Base-by-base conservation (phyloP, 2,329 filamentous ascomycete species). In the Calonectria pseudoreteaudii region DNA sequence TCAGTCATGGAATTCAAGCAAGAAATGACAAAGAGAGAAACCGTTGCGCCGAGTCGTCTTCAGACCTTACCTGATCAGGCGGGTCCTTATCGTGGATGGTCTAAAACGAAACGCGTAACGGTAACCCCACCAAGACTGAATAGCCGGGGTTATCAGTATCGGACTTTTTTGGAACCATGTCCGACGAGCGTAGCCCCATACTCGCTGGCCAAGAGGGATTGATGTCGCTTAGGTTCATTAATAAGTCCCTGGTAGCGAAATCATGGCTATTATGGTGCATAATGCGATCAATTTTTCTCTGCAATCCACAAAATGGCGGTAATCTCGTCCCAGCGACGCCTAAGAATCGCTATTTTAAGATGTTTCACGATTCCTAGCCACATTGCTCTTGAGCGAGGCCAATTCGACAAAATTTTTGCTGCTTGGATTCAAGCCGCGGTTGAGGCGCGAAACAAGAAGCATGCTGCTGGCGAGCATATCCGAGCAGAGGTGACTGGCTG, bases 361-460 rank as follows among this genome's bases (percentile, higher is more conserved):
- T 62, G 56, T 18, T 62, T 62, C 34, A 62, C 56, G 8, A 62
- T 62, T n/a, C 56, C 56, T 62, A 11, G 20, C 23, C 56, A 41
- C 4, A 62, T 62, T 41, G 56, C 56, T 20, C 31, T 18, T 16
- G 56, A 62, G 34, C 56, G 56, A 38, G 56, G 56, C 56, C 56
- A 62, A 62, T 62, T 62, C 36, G 31, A 62, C n/a, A 23, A 62
- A 62, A 62, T 62, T 2, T 62, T 62, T 41, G 56, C 56, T 11
- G 26, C 34, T 9, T 62, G 56, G 56, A 62, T 62, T 62, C 31
- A 41, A 30, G 4, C 31, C 4, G 56, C 56, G 11, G 34, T 62
- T n/a, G 36, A 62, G 14, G 31, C 31, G 34, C 31, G 56, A n/a
- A 62, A 62, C 36, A 41, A 62, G n/a, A 62, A 62, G 14, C 13